Evolutionary conservation across 1,284 basidiomycete genomes (phyloP).

Genomic region (Ustilago trichophora): DNA sequence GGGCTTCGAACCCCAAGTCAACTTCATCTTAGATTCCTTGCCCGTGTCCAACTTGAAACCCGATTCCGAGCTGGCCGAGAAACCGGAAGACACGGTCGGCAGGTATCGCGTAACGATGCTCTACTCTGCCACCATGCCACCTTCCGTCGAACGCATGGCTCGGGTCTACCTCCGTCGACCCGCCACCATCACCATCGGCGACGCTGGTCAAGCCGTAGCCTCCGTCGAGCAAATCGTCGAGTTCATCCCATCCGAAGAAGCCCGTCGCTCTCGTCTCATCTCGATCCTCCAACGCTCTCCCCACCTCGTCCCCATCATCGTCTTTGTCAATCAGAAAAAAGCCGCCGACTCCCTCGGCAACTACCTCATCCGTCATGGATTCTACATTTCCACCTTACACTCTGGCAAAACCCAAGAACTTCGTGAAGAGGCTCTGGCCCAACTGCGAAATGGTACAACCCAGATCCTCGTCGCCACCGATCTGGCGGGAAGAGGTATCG

Average conservation of each 20-base stretch:
- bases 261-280: conserved; percentile 88
- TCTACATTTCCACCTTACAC: conserved; percentile 87
- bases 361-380: conserved; percentile 85
- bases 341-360: conserved; percentile 95
- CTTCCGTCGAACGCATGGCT: conserved; percentile 90
- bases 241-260: conserved; percentile 89
- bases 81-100: conserved; percentile 51
- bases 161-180: conserved; percentile 91
- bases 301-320: conserved; percentile 90
- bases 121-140: conserved; percentile 98
- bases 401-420: conserved; percentile 98
- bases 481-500: conserved; percentile 96
- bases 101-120: conserved; percentile 72
- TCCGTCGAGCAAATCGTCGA: conserved; percentile 97
- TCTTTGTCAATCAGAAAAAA: conserved; percentile 99
- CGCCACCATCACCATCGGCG: conserved; percentile 95
- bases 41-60: conserved; percentile 86
- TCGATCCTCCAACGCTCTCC: conserved; percentile 84
- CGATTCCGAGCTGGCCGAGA: conserved; percentile 70
- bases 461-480: conserved; percentile 91
- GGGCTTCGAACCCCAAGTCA: conserved; percentile 92
- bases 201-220: conserved; percentile 95
- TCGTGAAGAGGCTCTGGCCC: conserved; percentile 87
- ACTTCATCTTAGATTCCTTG: conserved; percentile 91
- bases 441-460: conserved; percentile 86